A percentile compares a stretch with the other conserved stretches of the same genome.
Evolutionary conservation across 1,284 basidiomycete species (phyloP).

Genomic region (Takashimella koratensis): DNA sequence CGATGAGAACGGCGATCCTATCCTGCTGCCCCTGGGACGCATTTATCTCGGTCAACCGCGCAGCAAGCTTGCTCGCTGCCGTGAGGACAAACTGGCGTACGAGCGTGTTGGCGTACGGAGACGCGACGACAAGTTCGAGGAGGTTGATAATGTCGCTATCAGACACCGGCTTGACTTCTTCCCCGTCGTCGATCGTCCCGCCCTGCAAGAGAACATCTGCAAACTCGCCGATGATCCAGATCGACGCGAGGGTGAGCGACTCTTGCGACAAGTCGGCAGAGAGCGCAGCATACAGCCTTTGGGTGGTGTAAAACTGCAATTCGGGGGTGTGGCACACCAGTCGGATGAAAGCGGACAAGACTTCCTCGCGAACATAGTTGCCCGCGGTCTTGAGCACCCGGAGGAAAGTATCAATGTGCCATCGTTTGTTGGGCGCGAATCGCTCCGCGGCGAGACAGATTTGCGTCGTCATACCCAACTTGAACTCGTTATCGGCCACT

Average conservation of each 20-base stretch:
- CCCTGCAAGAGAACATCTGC: constrained; percentile 84
- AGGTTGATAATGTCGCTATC: constrained; percentile 84
- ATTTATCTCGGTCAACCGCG: constrained; percentile 56
- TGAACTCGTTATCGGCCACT: constrained; percentile 98
- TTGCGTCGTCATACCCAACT: constrained; percentile 95
- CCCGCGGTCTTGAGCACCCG: constrained; percentile 96
- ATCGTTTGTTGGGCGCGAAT: constrained; percentile 95
- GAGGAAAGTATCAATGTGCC: constrained; percentile 98
- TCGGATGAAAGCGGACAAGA: constrained; percentile 89
- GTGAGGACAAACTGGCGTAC: constrained; percentile 91
- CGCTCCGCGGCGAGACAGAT: constrained; percentile 94
- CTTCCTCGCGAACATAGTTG: constrained; percentile 96
- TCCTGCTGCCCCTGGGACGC: constrained; percentile 65
- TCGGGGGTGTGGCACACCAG: constrained; percentile 97
- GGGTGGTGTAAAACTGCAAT: constrained; percentile 91
- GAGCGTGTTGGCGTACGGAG: constrained; percentile 88
- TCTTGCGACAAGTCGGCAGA: constrained; percentile 94
- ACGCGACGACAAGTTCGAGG: constrained; percentile 80
- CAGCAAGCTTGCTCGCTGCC: constrained; percentile 83
- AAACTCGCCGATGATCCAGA: constrained; percentile 98
- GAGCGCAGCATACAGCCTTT: constrained; percentile 84
- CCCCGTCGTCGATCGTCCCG: constrained; percentile 80
- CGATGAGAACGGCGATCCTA: constrained; percentile 70
- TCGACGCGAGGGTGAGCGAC: constrained; percentile 83
- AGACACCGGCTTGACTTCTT: constrained; percentile 66